Evolutionary conservation across 139 green algal genomes (phyloP), one percentile per base, ranked within the genome.

Genomic region (Volvox africanus): DNA sequence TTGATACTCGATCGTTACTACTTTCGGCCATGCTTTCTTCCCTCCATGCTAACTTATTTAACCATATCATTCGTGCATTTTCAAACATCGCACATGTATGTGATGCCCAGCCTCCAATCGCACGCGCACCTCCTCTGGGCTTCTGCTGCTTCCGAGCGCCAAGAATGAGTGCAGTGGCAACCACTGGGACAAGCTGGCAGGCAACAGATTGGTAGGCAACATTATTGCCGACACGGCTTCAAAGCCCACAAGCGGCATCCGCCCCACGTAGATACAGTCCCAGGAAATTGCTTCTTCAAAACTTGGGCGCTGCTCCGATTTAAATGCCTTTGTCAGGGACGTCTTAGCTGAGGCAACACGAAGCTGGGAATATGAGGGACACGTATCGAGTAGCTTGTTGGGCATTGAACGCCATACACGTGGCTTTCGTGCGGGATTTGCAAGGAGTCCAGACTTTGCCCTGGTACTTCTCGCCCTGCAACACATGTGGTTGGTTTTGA

Each of bases 91-190:
- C 44, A 55, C 44, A 55, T 55, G 9, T 55, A 55, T 55, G 11
- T n/a, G n/a, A n/a, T n/a, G n/a, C n/a, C n/a, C 33, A 28, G 77
- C 19, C 30, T 82, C 33, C 77, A 61, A 26, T 26, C 1, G 30
- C 16, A 82, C 6, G 37, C 37, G 36, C 36, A 80, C 83, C 83
- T 80, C 35, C 13, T 88, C 67, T 55, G 44, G 1, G 83, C 67
- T n/a, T 30, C 14, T 55, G 67, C 35, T 68, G 67, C 68, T 84
- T n/a, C 69, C 69, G 18, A 89, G 37, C 37, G 85, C 85, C 28
- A 89, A n/a, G 44, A 89, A 89, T 0, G 69, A 18, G 44, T 89
- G 85, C 9, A 89, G 85, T 50, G 21, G 69, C 35, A 89, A 3
- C 9, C 28, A 14, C 37, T 11, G 24, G 1, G 37, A 14, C 14